Conservation (phyloP, 2,329 filamentous ascomycete species). For the Aspergillus unguis region DNA sequence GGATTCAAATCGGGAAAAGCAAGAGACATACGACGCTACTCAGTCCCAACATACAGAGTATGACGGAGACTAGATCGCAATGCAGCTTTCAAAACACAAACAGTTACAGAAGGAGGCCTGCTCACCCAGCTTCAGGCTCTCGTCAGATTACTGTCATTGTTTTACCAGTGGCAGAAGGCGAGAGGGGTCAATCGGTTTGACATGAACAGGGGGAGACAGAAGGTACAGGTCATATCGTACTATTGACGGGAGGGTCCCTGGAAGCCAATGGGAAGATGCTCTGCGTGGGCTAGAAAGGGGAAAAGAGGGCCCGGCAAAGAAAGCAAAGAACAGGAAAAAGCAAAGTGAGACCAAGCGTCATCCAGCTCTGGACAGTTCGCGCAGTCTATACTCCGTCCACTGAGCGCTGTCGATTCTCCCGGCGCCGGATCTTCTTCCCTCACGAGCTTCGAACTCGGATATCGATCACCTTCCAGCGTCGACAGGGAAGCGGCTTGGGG, state of each 20-base stretch:
- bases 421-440: background rate
- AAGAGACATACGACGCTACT: background rate
- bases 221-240: conserved; percentile 17
- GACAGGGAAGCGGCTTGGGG: conserved; percentile 17
- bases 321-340: conserved; percentile 11
- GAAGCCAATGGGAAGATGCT: conserved; percentile 16
- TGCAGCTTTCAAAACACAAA: too few relatives aligned
- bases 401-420: background rate
- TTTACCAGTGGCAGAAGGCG: background rate
- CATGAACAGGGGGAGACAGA: conserved; percentile 10
- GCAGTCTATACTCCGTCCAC: background rate
- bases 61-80: too few relatives aligned
- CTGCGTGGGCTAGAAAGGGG: conserved; percentile 1
- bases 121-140: background rate
- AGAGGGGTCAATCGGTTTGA: conserved; percentile 13
- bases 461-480: conserved; percentile 10
- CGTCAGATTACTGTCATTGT: background rate
- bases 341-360: conserved; percentile 2
- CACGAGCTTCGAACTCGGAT: background rate
- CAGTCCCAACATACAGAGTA: too few relatives aligned
- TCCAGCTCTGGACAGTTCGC: background rate
- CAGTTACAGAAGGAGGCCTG: too few relatives aligned
- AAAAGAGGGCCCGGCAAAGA: conserved; percentile 6
- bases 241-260: conserved; percentile 18
- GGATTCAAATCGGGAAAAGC: conserved; percentile 3